These are phyloP conservation scores for Inosperma sp. DNA, from an alignment of 768 basidiomycete genomes.

Conservation along the genomic window DNA sequence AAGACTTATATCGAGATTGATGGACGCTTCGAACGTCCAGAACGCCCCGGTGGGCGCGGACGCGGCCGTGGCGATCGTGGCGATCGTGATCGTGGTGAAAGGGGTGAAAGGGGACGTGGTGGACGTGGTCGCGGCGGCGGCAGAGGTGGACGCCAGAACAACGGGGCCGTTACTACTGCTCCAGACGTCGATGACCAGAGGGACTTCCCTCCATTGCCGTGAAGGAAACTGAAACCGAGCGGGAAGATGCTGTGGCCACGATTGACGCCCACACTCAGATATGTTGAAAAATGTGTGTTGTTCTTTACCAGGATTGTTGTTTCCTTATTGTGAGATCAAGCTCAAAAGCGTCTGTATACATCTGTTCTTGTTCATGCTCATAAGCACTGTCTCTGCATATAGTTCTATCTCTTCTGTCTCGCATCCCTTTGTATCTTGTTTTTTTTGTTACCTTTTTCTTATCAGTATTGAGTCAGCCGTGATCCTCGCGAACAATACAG, in stretches of 20 bases:
- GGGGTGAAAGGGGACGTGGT: too few relatives aligned
- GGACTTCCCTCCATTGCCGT: conserved; percentile 87
- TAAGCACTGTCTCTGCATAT: conserved; percentile 17
- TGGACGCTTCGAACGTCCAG: conserved; percentile 78
- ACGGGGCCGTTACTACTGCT: conserved; percentile 27
- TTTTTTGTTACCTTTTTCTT: too few relatives aligned
- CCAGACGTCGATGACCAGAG: conserved; percentile 78
- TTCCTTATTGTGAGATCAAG: conserved; percentile 13
- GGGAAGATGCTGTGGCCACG: too few relatives aligned
- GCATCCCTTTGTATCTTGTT: conserved; percentile 19
- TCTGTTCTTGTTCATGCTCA: conserved; percentile 12
- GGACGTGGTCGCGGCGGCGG: conserved; percentile 33
- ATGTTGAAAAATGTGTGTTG: too few relatives aligned
- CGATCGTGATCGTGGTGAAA: too few relatives aligned
- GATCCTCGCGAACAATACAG: background rate
- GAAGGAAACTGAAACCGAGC: conserved; percentile 19
- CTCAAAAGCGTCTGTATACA: conserved; percentile 19
- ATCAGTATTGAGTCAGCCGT: conserved; percentile 8
- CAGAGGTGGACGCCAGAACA: conserved; percentile 42
- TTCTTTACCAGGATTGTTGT: conserved; percentile 13
- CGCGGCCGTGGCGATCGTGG: conserved; percentile 43
- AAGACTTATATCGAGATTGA: conserved; percentile 93
- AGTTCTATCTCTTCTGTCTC: conserved; percentile 13
- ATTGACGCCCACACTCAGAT: too few relatives aligned
- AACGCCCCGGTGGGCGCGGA: conserved; percentile 52